These are phyloP conservation scores for Arthrobotrys sphaeroides DNA, from an alignment of 2,329 filamentous ascomycete species.

Conservation along the genomic window DNA sequence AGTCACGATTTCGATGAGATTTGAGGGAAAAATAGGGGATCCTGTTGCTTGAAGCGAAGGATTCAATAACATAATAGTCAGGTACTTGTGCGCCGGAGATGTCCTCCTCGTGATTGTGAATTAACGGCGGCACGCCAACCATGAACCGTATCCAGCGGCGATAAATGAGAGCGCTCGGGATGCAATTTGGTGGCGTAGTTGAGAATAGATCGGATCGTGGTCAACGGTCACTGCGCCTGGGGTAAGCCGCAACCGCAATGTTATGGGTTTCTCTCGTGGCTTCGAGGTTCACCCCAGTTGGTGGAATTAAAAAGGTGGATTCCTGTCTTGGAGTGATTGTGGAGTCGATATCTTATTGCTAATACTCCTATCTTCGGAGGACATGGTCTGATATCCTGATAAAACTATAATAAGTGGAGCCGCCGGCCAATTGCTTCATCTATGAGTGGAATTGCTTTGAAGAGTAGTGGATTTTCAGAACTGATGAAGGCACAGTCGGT, in stretches of 20 bases:
- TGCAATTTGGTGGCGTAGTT: slow-evolving; percentile 20
- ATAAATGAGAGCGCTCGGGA: neutral
- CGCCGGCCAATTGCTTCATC: neutral
- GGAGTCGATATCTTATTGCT: too few species aligned
- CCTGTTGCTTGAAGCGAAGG: neutral
- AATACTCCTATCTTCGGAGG: slow-evolving; percentile 35
- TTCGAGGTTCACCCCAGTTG: neutral
- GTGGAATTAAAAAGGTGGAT: slow-evolving; percentile 7
- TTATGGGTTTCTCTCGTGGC: neutral
- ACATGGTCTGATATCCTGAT: slow-evolving; percentile 1
- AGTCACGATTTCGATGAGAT: slow-evolving; percentile 1
- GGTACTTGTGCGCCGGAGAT: too few species aligned
- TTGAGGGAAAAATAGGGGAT: neutral
- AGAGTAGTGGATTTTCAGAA: neutral
- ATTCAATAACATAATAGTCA: neutral
- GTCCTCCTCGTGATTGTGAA: neutral
- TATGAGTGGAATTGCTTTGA: too few species aligned
- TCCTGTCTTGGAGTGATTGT: neutral
- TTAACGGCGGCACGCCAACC: too few species aligned
- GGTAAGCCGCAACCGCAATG: slow-evolving; percentile 33
- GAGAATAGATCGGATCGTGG: neutral
- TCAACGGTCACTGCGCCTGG: neutral
- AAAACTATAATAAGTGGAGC: neutral
- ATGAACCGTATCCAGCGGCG: too few species aligned
- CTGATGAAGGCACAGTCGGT: neutral